Conservation (phyloP, 306 rosid genomes). For the Dryas octopetala region DNA sequence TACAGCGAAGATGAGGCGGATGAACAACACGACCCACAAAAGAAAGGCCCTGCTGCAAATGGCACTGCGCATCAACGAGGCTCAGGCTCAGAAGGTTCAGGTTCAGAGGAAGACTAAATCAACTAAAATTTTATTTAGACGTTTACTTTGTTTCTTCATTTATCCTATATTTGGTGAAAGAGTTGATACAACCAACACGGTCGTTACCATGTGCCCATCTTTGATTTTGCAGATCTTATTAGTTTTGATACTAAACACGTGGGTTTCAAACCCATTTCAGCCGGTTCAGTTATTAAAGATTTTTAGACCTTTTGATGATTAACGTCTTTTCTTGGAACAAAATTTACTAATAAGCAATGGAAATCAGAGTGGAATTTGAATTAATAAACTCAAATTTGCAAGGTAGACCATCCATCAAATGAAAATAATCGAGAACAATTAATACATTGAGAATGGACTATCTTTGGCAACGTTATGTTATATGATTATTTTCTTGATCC, state of each 20-base stretch:
- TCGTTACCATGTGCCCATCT: neutral
- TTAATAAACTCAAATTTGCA: too few species aligned
- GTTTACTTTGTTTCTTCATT: constrained; percentile 3
- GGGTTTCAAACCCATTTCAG: constrained; percentile 7
- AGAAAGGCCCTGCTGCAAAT: constrained; percentile 45
- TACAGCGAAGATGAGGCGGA: constrained; percentile 64
- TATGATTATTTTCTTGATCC: neutral
- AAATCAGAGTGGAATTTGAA: neutral
- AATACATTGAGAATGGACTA: too few species aligned
- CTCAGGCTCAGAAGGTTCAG: constrained; percentile 37
- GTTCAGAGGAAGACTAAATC: constrained; percentile 49
- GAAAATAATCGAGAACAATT: too few species aligned
- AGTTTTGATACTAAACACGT: constrained; percentile 14
- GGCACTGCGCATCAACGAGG: constrained; percentile 29
- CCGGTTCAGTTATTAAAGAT: neutral
- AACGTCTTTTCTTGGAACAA: neutral
- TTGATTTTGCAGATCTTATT: neutral
- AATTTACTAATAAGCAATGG: neutral
- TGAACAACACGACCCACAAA: constrained; percentile 35
- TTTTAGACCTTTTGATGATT: neutral
- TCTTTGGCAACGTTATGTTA: too few species aligned
- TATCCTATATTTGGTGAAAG: constrained; percentile 19
- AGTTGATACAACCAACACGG: constrained; percentile 18
- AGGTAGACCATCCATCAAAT: too few species aligned
- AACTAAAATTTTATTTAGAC: neutral